Conservation (phyloP, 306 rosid species). For the Echinosophora koreensis region DNA sequence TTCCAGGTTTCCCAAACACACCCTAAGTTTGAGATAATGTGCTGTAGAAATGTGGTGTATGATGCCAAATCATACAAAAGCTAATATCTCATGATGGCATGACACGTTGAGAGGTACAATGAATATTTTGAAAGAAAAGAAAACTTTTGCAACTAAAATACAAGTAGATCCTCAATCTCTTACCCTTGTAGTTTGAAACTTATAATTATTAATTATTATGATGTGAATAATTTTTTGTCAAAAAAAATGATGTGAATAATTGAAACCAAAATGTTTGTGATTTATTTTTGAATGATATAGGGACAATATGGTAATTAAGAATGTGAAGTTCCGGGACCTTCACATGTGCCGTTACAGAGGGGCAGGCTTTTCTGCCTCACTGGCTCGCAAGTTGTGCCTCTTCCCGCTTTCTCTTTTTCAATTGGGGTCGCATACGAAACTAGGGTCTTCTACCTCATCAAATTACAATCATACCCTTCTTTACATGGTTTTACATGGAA, state of each 20-base stretch:
- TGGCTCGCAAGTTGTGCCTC: slow-evolving; percentile 67
- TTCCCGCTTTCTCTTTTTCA: slow-evolving; percentile 58
- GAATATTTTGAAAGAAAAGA: background rate
- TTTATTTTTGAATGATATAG: background rate
- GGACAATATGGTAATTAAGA: slow-evolving; percentile 54
- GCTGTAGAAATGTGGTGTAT: background rate
- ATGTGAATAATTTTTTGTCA: background rate
- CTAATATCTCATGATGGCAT: background rate
- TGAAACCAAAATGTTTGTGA: background rate
- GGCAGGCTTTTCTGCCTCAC: slow-evolving; percentile 70
- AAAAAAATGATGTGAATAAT: slow-evolving; percentile 2
- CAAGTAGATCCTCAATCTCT: slow-evolving; percentile 8
- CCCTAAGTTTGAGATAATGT: too few relatives aligned
- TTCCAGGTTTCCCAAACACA: too few relatives aligned
- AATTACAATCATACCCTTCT: slow-evolving; percentile 52
- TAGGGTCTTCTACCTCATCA: slow-evolving; percentile 13
- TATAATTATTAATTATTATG: background rate
- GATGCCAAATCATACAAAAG: slow-evolving; percentile 11
- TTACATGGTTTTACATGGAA: too few relatives aligned
- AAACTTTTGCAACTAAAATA: slow-evolving; percentile 8
- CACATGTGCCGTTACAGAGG: slow-evolving; percentile 82
- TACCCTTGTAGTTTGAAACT: background rate
- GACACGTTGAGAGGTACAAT: background rate
- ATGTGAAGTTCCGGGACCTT: slow-evolving; percentile 62
- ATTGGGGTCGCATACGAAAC: slow-evolving; percentile 46